Conservation (phyloP, 176 grass and related monocot genomes). For the Oryza nivara region DNA sequence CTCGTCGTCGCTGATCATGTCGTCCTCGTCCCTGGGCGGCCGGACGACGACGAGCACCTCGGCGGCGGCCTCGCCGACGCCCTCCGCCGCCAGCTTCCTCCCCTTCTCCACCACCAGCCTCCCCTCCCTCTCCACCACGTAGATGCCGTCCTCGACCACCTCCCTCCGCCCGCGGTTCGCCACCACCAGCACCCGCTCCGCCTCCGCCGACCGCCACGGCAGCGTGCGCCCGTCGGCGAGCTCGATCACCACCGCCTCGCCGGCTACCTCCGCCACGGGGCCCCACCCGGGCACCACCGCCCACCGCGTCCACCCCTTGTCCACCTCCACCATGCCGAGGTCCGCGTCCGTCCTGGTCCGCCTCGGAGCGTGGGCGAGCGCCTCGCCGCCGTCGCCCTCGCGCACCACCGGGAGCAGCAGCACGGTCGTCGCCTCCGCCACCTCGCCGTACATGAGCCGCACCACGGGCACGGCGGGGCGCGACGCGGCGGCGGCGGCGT, state of each 20-base stretch:
- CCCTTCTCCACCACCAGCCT: conserved; percentile 74
- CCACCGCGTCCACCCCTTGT: conserved; percentile 81
- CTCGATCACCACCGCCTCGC: conserved; percentile 70
- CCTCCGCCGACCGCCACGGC: conserved; percentile 42
- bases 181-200: conserved; percentile 68
- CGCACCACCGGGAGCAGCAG: conserved; percentile 62
- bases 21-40: conserved; percentile 62
- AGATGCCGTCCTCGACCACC: conserved; percentile 60
- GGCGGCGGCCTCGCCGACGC: conserved; percentile 40
- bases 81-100: conserved; percentile 50
- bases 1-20: conserved; percentile 64
- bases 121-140: conserved; percentile 66
- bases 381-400: conserved; percentile 56
- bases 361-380: conserved; percentile 55
- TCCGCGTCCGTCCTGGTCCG: conserved; percentile 55
- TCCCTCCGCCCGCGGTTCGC: conserved; percentile 52
- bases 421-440: conserved; percentile 69
- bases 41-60: conserved; percentile 69
- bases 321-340: conserved; percentile 69
- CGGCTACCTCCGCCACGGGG: conserved; percentile 50
- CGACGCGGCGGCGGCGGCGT: background rate
- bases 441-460: conserved; percentile 65
- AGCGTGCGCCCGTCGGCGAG: conserved; percentile 64
- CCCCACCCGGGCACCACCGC: conserved; percentile 78
- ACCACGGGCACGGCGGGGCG: conserved; percentile 52